Percentiles rank a stretch among this genome's conserved stretches.
These are phyloP conservation scores for Ajuga chamaepitys DNA, from an alignment of 257 asterid genomes.

Conservation along the genomic window DNA sequence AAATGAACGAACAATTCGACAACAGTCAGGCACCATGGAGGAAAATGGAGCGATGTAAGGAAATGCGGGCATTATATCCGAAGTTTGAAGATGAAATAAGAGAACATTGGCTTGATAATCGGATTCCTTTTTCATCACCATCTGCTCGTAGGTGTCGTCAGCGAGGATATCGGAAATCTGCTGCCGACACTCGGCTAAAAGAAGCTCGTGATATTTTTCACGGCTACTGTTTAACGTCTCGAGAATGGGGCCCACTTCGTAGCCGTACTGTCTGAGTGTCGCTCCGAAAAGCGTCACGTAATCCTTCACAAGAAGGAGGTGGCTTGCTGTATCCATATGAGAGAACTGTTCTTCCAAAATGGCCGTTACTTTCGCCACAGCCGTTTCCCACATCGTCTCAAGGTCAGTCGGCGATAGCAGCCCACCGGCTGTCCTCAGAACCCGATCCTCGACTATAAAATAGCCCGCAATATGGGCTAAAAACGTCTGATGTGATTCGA, in stretches of 20 bases:
- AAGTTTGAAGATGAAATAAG: conserved; percentile 75
- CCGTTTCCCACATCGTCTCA: conserved; percentile 93
- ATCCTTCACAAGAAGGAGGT: conserved; percentile 82
- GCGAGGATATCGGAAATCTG: conserved; percentile 52
- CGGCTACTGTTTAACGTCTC: conserved; percentile 69
- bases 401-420: conserved; percentile 62
- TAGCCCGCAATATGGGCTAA: conserved; percentile 80
- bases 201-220: conserved; percentile 79
- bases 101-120: conserved; percentile 90
- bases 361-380: conserved; percentile 54
- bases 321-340: conserved; percentile 70
- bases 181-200: conserved; percentile 61
- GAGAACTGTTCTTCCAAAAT: conserved; percentile 69
- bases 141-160: conserved; percentile 61
- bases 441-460: conserved; percentile 87
- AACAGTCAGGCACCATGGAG: conserved; percentile 82
- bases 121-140: conserved; percentile 86
- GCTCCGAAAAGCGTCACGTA: conserved; percentile 92
- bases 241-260: conserved; percentile 65
- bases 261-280: conserved; percentile 80
- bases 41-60: conserved; percentile 94
- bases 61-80: conserved; percentile 94
- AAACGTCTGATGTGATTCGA: conserved; percentile 69
- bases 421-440: conserved; percentile 82
- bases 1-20: conserved; percentile 71